These are phyloP conservation scores for Alloascoidea africana DNA, from an alignment of 805 yeast species.

Conservation along the genomic window DNA sequence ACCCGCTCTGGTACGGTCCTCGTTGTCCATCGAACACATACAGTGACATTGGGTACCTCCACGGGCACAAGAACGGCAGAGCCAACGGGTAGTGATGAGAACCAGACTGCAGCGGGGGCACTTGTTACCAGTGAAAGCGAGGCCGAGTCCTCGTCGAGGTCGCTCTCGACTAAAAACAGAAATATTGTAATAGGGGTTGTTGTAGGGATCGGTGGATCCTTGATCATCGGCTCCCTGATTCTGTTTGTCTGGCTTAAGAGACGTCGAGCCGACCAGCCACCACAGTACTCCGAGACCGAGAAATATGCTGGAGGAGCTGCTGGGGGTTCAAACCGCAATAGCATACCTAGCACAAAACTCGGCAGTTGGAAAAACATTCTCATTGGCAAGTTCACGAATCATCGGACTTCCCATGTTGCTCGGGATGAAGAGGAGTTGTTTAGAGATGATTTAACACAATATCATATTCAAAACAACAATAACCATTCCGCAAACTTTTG, in stretches of 20 bases:
- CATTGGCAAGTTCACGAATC: not conserved
- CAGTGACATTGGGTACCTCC: not conserved
- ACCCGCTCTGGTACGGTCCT: not conserved
- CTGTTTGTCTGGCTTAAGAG: not conserved
- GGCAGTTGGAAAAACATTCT: not conserved
- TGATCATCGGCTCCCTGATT: conserved; percentile 21
- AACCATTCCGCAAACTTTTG: not conserved
- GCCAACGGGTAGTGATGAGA: not conserved
- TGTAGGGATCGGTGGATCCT: conserved; percentile 58
- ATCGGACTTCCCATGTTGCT: not conserved
- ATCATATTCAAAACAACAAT: not conserved
- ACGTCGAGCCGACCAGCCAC: not conserved
- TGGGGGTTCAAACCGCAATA: not conserved
- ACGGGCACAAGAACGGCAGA: not conserved
- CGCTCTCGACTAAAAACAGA: conserved; percentile 28
- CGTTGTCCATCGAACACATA: conserved; percentile 1
- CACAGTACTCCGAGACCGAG: not conserved
- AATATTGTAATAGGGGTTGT: conserved; percentile 53
- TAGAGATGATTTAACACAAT: not conserved
- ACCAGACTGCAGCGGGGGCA: not conserved
- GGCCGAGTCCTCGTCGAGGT: not conserved
- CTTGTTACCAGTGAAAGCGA: not conserved
- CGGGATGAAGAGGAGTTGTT: not conserved
- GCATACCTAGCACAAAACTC: not conserved
- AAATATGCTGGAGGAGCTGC: too few relatives aligned